phyloP scores from a whole-genome alignment of 2,329 filamentous ascomycete genomes.

The Cucurbitaria berberidis region DNA sequence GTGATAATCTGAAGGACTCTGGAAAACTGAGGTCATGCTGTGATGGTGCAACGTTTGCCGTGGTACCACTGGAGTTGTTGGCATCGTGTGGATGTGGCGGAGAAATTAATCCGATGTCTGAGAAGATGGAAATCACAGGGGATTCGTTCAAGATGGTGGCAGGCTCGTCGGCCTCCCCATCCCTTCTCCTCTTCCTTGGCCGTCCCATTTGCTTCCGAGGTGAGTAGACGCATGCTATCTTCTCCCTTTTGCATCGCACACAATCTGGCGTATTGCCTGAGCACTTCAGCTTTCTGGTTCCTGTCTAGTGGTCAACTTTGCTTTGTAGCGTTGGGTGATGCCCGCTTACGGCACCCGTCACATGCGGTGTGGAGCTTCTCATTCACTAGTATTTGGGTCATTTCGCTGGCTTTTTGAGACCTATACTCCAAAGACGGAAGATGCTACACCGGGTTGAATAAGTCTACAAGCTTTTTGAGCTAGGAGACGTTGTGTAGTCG shows the following conservation, averaged over 20 bases:
- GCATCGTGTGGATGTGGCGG: slow-evolving; percentile 14
- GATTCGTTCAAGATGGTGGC: slow-evolving; percentile 3
- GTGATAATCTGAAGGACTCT: slow-evolving; percentile 6
- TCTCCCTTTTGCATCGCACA: slow-evolving; percentile 51
- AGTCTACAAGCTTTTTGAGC: neutral
- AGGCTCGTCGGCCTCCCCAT: slow-evolving; percentile 25
- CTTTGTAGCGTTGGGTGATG: neutral
- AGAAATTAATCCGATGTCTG: slow-evolving; percentile 20
- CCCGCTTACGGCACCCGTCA: slow-evolving; percentile 45
- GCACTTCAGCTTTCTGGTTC: slow-evolving; percentile 58
- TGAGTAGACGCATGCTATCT: slow-evolving; percentile 54
- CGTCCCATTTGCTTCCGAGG: slow-evolving; percentile 58
- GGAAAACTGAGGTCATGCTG: slow-evolving; percentile 11
- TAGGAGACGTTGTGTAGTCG: neutral
- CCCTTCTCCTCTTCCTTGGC: slow-evolving; percentile 55
- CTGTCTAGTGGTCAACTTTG: slow-evolving; percentile 32
- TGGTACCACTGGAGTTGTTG: slow-evolving; percentile 1
- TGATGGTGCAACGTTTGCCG: slow-evolving; percentile 8
- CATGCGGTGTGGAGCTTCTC: slow-evolving; percentile 45
- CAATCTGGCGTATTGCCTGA: slow-evolving; percentile 52
- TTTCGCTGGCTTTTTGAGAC: slow-evolving; percentile 3
- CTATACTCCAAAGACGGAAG: neutral
- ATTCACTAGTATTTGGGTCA: slow-evolving; percentile 20
- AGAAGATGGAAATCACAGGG: slow-evolving; percentile 7
- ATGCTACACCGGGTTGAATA: neutral